Evolutionary conservation across 441 rosid genomes (phyloP).

Genomic region (Hura crepitans): DNA sequence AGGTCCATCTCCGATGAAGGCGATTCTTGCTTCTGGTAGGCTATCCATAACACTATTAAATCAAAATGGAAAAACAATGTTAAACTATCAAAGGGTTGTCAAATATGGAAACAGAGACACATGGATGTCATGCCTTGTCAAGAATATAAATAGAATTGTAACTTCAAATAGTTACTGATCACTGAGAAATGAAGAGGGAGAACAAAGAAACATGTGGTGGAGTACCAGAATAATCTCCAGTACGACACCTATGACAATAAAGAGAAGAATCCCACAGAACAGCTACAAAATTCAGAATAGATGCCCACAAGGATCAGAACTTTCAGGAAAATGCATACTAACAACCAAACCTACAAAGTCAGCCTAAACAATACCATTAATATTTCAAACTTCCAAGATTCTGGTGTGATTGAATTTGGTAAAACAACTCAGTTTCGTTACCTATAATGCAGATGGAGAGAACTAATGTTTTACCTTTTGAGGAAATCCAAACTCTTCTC

Average conservation of each 20-base stretch:
- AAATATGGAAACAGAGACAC: not conserved
- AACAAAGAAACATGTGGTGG: not conserved
- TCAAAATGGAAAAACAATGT: not conserved
- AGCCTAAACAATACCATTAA: not conserved
- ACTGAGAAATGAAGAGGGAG: not conserved
- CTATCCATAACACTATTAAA: constrained; percentile 81
- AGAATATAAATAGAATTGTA: not conserved
- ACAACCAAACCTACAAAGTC: not conserved
- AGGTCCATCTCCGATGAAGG: constrained; percentile 94
- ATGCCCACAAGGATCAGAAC: not conserved
- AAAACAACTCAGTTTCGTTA: not conserved
- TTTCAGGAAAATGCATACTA: not conserved
- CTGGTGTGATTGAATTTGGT: not conserved
- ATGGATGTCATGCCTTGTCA: not conserved
- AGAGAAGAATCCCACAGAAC: not conserved
- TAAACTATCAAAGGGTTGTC: not conserved
- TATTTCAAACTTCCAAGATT: not conserved
- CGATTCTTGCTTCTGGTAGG: constrained; percentile 85
- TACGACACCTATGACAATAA: not conserved
- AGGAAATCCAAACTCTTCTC: constrained; percentile 96
- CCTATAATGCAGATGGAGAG: not conserved
- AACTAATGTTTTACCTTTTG: constrained; percentile 39
- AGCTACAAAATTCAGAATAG: not conserved
- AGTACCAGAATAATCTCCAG: not conserved
- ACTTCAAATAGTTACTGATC: not conserved